Conservation (phyloP, 2,329 filamentous ascomycete species). For the Lachnellula willkommii region DNA sequence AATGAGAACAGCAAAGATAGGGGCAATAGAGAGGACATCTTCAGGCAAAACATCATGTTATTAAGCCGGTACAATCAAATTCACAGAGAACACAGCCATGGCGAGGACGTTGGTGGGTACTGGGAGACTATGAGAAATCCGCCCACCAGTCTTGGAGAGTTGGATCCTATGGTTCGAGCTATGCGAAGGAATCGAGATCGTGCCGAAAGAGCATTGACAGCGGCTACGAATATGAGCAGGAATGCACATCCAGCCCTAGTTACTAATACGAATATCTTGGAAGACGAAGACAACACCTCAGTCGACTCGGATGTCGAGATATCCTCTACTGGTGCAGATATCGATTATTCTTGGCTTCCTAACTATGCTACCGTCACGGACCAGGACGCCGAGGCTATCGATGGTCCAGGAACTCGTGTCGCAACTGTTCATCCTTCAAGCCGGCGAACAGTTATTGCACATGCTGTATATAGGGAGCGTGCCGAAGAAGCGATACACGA, state of each 20-base stretch:
- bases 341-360: slow-evolving; percentile 23
- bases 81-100: not conserved
- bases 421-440: slow-evolving; percentile 18
- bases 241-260: slow-evolving; percentile 5
- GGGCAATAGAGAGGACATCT: slow-evolving; percentile 54
- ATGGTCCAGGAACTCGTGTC: slow-evolving; percentile 23
- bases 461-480: slow-evolving; percentile 22
- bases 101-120: slow-evolving; percentile 17
- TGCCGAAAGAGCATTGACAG: slow-evolving; percentile 1
- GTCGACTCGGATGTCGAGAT: slow-evolving; percentile 14
- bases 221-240: slow-evolving; percentile 1
- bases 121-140: slow-evolving; percentile 28
- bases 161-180: slow-evolving; percentile 17
- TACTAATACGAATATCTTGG: not conserved
- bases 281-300: slow-evolving; percentile 4
- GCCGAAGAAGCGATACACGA: slow-evolving; percentile 48
- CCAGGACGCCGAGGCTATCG: slow-evolving; percentile 28
- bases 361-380: slow-evolving; percentile 24
- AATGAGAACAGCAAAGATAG: slow-evolving; percentile 56
- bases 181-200: slow-evolving; percentile 15
- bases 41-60: slow-evolving; percentile 39
- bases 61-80: slow-evolving; percentile 37
- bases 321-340: slow-evolving; percentile 7
- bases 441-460: slow-evolving; percentile 23
- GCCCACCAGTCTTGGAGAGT: slow-evolving; percentile 20